Evolutionary conservation across 2,329 filamentous ascomycete genomes (phyloP), one percentile per base, ranked within the genome.

Genomic region (Fusarium illudens): DNA sequence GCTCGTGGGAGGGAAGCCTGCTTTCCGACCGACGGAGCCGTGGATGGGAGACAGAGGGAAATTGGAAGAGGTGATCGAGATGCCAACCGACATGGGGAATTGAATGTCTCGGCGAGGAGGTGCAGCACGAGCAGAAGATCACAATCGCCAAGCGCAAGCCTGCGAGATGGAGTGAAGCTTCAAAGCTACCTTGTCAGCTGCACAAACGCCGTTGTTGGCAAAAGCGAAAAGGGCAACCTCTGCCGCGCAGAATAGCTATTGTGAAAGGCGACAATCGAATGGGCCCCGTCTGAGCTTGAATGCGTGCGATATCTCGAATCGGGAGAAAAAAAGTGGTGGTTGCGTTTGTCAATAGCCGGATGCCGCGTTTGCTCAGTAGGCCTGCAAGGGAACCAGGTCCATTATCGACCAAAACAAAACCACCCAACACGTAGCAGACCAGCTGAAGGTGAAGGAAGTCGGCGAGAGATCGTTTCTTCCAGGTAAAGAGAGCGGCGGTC

Each of bases 11-110:
- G 60, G 65, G 34, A 65, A 59, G 34, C 62, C 58, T 36, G 62
- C 60, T 71, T 62, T 62, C 55, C 62, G 70, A 49, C 62, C 48
- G 60, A 64, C 50, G 56, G 61, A 68, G 64, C 52, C 64, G 65
- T 62, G 59, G 19, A 68, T 60, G 42, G 71, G 71, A 42, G 71
- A 71, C 36, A 65, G 70, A 44, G 68, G 71, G 52, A 71, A 61
- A 63, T 73, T 61, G 27, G 68, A 71, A 27, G 44, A 60, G 64
- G 70, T 59, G 46, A 64, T 57, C 34, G 66, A 64, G 52, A 71
- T 71, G 52, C 71, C 67, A 71, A 73, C 64, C 65, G 72, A 78
- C 76, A 78, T 78, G 64, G 58, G 51, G 59, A 62, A 55, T 57
- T 33, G 37, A 30, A 13, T 15, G 59, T 61, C 44, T 64, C 37